Evolutionary conservation across 1,284 basidiomycete genomes (phyloP), one percentile per base, ranked within the genome.

Genomic region (Testicularia cyperi): DNA sequence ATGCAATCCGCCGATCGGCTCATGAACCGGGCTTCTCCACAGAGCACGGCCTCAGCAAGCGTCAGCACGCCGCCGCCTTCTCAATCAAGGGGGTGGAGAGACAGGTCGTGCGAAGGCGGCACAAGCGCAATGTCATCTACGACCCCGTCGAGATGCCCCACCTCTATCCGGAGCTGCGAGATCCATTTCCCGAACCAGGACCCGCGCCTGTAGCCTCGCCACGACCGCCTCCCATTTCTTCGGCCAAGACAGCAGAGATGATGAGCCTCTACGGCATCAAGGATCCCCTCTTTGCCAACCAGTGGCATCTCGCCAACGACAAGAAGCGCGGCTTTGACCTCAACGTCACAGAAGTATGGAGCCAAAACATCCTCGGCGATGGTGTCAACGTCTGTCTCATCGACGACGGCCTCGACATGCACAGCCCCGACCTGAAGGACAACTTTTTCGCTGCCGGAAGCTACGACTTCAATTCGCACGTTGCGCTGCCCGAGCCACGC

Each of bases 401-500:
- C 20, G 95, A 99, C 76, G 95, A 99, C 76, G 95, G 95, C 0
- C 79, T 99, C 62, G 95, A 98, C 76, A 88, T 91, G 77, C 84
- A 85, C 39, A 90, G 86, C 68, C 84, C 86, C 19, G 94, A 98
- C 78, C 81, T 98, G 35, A 84, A 85, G 28, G 85, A 82, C 28
- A 97, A 97, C 78, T 97, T 96, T 77, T 90, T 87, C 73, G 85
- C 87, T 8, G 86, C 84, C 30, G 87, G 92, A 46, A 97, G 92
- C 0, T 91, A 92, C 77, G 94, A 99, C 78, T 99, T 92, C 78
- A 98, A 98, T 77, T 90, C 95, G 72, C 91, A 98, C 75, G 85
- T 84, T 25, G 81, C 85, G 8, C 80, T 96, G 9, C 95, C 95
- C 4, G 87, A 86, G 30, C 95, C 95, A 0, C 83, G 87, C 39